Evolutionary conservation across 352 stramenopile genomes (phyloP), one percentile per base, ranked within the genome.

Genomic region (Paralagenidium karlingii): DNA sequence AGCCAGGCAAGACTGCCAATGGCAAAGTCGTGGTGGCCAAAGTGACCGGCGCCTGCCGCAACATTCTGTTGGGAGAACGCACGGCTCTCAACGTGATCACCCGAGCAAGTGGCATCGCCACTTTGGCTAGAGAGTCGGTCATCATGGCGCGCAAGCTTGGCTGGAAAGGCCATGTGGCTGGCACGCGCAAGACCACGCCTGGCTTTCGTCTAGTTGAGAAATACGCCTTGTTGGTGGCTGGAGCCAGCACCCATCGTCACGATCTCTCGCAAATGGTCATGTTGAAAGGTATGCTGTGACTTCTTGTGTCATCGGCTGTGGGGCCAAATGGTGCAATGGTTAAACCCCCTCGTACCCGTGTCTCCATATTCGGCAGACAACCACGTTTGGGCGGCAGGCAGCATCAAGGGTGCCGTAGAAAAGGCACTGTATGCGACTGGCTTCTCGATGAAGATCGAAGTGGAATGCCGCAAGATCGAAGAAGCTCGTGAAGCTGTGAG

Each of bases 261-360:
- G 94, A 98, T 68, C 62, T 99, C 20, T 97, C 83, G 51, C 94
- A 99, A 59, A 99, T 99, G 96, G 93, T 98, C 29, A 99, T 99
- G 96, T 77, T 99, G 34, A 99, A 99, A 61, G 69, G 61, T 74
- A 33, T n/a, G 33, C n/a, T n/a, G n/a, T n/a, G n/a, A n/a, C 12
- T 30, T 20, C 8, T 30, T n/a, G n/a, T n/a, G n/a, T n/a, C n/a
- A n/a, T n/a, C n/a, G n/a, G n/a, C n/a, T n/a, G n/a, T n/a, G n/a
- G n/a, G n/a, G n/a, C n/a, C n/a, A n/a, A n/a, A n/a, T n/a, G n/a
- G n/a, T n/a, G n/a, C n/a, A n/a, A n/a, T n/a, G n/a, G n/a, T n/a
- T n/a, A n/a, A n/a, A n/a, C n/a, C n/a, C n/a, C n/a, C n/a, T n/a
- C n/a, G n/a, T n/a, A n/a, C n/a, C n/a, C 33, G 28, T 32, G 15